Percentiles rank a stretch among this genome's conserved stretches.
Conservation (phyloP, 2,329 filamentous ascomycete genomes). For the Xylariaceae sp. region DNA sequence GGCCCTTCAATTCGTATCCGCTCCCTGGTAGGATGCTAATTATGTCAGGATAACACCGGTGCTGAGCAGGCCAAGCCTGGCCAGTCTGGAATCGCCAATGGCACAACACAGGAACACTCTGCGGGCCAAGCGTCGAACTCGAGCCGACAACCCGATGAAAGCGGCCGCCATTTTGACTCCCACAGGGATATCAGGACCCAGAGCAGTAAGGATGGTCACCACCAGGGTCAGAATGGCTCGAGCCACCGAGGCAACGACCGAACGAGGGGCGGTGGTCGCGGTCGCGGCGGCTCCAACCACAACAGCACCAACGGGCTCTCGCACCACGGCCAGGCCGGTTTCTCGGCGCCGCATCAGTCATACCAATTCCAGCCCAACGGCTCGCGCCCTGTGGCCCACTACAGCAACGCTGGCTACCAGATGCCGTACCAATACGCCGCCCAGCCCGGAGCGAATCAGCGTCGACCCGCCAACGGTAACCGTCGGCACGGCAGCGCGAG, state of each 20-base stretch:
- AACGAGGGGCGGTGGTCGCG: conserved; percentile 41
- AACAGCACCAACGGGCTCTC: conserved; percentile 23
- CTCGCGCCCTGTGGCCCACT: conserved; percentile 16
- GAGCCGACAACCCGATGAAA: conserved; percentile 21
- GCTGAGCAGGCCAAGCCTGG: conserved; percentile 19
- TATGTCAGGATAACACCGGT: conserved; percentile 14
- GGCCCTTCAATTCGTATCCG: not conserved
- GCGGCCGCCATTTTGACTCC: conserved; percentile 15
- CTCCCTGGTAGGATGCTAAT: conserved; percentile 3
- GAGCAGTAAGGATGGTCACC: conserved; percentile 17
- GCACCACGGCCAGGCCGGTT: conserved; percentile 23
- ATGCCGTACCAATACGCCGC: conserved; percentile 25
- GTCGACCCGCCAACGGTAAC: conserved; percentile 22
- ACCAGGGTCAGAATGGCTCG: conserved; percentile 20
- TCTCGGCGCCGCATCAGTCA: conserved; percentile 12
- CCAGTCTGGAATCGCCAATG: conserved; percentile 15
- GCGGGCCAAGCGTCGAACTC: conserved; percentile 9
- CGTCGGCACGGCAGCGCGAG: conserved; percentile 21
- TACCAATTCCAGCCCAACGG: conserved; percentile 19
- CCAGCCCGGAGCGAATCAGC: conserved; percentile 19
- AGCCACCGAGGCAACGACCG: conserved; percentile 34
- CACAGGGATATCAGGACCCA: conserved; percentile 19
- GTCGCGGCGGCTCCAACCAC: conserved; percentile 34
- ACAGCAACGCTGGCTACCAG: conserved; percentile 16
- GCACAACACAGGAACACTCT: conserved; percentile 12